Evolutionary conservation across 148 eudicot genomes (phyloP).

Genomic region (Chenopodium berlandieri): DNA sequence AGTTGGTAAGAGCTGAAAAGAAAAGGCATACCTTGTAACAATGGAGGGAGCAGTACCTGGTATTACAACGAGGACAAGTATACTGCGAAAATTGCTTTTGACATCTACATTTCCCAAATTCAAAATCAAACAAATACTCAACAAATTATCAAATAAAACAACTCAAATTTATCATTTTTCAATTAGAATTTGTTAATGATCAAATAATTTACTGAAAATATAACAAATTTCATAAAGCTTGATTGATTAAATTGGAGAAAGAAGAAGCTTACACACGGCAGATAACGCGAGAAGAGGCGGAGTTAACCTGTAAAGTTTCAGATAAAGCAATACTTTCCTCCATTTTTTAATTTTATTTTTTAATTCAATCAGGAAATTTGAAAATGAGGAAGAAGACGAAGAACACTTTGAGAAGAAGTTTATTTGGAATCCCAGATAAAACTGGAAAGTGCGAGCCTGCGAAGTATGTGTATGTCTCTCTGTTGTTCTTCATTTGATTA

Average conservation of each 20-base stretch:
- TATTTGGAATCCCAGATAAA: neutral
- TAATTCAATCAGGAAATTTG: neutral
- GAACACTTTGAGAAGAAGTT: neutral
- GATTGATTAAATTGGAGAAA: neutral
- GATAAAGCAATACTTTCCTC: conserved; percentile 33
- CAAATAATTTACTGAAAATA: neutral
- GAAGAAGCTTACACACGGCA: conserved; percentile 54
- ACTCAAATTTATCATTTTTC: too few species aligned
- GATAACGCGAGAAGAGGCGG: conserved; percentile 43
- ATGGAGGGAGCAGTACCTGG: conserved; percentile 83
- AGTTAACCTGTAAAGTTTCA: conserved; percentile 34
- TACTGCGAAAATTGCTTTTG: conserved; percentile 91
- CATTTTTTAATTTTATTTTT: conserved; percentile 21
- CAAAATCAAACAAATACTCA: neutral
- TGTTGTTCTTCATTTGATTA: neutral
- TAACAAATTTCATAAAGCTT: neutral
- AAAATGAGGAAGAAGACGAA: neutral
- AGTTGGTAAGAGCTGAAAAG: neutral
- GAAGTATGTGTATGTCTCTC: neutral
- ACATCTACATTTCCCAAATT: conserved; percentile 51
- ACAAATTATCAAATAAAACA: neutral
- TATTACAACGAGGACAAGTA: conserved; percentile 91
- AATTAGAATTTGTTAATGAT: neutral
- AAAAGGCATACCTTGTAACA: conserved; percentile 79
- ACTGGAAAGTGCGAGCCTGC: neutral